These are phyloP conservation scores for Penicillium fimorum DNA, from an alignment of 495 filamentous ascomycete genomes.

Conservation along the genomic window DNA sequence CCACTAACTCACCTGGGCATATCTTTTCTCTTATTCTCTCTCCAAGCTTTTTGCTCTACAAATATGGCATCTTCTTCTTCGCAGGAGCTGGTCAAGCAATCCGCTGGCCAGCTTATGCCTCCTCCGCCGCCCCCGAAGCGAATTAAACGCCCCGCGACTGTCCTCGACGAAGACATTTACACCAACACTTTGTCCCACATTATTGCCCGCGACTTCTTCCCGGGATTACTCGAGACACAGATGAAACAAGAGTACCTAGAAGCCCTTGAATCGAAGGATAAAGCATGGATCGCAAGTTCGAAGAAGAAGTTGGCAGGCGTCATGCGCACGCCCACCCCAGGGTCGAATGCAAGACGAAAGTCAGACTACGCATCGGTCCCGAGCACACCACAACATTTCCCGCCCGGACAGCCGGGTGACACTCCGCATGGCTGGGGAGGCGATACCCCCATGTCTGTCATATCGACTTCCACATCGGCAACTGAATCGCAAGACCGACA, in stretches of 20 bases:
- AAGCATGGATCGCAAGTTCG: conserved; percentile 81
- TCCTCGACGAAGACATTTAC: conserved; percentile 94
- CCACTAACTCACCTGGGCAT: background rate
- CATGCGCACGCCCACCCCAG: conserved; percentile 71
- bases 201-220: conserved; percentile 96
- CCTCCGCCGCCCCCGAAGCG: conserved; percentile 85
- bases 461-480: conserved; percentile 40
- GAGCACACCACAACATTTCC: conserved; percentile 30
- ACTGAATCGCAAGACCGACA: conserved; percentile 34
- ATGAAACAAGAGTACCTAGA: conserved; percentile 89
- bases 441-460: conserved; percentile 66
- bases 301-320: conserved; percentile 68
- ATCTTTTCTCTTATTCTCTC: background rate
- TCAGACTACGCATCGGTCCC: conserved; percentile 29
- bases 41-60: background rate
- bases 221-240: conserved; percentile 80
- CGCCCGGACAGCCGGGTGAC: conserved; percentile 51
- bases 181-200: conserved; percentile 88
- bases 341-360: conserved; percentile 37
- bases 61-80: conserved; percentile 25
- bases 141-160: conserved; percentile 86
- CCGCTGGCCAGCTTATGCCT: conserved; percentile 79
- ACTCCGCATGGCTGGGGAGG: conserved; percentile 49
- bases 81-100: conserved; percentile 39
- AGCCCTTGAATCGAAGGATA: conserved; percentile 80